These are phyloP conservation scores for Teunomyces barrocoloradensis DNA, from an alignment of 805 yeast species.

Conservation along the genomic window DNA sequence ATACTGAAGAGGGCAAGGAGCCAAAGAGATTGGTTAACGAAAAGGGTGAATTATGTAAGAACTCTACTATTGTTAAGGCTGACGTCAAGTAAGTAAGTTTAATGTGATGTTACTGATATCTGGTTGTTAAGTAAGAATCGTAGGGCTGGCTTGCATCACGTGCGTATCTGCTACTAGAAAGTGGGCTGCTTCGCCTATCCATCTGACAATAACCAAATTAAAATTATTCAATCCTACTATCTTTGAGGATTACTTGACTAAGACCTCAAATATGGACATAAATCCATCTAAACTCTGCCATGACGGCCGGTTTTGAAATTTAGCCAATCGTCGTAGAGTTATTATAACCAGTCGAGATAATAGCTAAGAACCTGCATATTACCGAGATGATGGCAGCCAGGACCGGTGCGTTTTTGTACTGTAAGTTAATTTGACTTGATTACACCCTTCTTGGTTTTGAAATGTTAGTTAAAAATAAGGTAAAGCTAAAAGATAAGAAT, in stretches of 20 bases:
- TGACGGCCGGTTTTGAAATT: not conserved
- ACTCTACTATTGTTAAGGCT: slow-evolving; percentile 69
- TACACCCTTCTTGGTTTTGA: not conserved
- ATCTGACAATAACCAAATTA: too few species aligned
- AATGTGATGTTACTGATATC: not conserved
- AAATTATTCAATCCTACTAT: too few species aligned
- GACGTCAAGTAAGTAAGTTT: slow-evolving; percentile 58
- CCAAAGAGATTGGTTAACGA: slow-evolving; percentile 72
- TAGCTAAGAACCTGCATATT: not conserved
- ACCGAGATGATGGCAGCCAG: not conserved
- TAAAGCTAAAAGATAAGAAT: slow-evolving; percentile 48
- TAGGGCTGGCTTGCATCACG: not conserved
- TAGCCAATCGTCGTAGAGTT: not conserved
- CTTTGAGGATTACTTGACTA: too few species aligned
- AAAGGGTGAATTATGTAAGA: slow-evolving; percentile 75
- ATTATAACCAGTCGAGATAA: not conserved
- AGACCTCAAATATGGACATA: too few species aligned
- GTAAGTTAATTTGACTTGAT: too few species aligned
- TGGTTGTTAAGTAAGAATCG: not conserved
- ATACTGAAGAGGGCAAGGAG: slow-evolving; percentile 75
- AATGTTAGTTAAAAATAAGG: slow-evolving; percentile 14
- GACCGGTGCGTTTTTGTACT: not conserved
- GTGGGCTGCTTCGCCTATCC: too few species aligned
- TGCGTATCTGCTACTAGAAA: too few species aligned
- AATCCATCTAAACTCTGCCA: not conserved